Percentiles rank a stretch among this genome's conserved stretches.
phyloP scores from a whole-genome alignment of 805 yeast genomes.

The Wickerhamomyces subpelliculosus region DNA sequence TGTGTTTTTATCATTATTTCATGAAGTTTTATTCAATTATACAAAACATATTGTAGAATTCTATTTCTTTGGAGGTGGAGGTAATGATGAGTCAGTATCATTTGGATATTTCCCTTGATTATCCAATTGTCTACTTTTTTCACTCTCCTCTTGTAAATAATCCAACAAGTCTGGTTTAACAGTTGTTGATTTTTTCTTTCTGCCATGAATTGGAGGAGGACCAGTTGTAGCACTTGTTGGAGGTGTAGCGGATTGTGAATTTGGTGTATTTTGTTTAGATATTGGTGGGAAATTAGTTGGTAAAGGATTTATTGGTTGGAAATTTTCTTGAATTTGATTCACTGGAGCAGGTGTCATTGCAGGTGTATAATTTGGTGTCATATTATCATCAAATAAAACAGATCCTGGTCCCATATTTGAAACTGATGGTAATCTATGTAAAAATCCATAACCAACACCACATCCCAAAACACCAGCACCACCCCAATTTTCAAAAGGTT shows the following conservation, averaged over 20 bases:
- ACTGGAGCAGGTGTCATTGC: slow-evolving; percentile 1
- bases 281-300: slow-evolving; percentile 2
- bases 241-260: too few relatives aligned
- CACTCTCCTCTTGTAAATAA: slow-evolving; percentile 36
- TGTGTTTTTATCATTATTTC: too few relatives aligned
- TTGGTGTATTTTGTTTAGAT: too few relatives aligned
- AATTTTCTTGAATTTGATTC: too few relatives aligned
- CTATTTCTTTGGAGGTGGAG: slow-evolving; percentile 30
- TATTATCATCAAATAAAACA: slow-evolving; percentile 30
- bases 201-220: slow-evolving; percentile 20
- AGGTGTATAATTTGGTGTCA: slow-evolving; percentile 6
- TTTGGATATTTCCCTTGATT: slow-evolving; percentile 19
- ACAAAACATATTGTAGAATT: too few relatives aligned
- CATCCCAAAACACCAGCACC: slow-evolving; percentile 84
- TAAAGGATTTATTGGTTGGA: slow-evolving; percentile 2
- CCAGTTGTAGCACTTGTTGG: slow-evolving; percentile 5
- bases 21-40: not conserved
- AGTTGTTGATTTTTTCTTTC: slow-evolving; percentile 17
- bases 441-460: slow-evolving; percentile 88
- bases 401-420: slow-evolving; percentile 31
- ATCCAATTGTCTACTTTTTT: slow-evolving; percentile 33
- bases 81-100: slow-evolving; percentile 15
- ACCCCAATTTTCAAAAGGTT: slow-evolving; percentile 70
- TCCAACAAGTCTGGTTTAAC: slow-evolving; percentile 25
- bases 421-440: slow-evolving; percentile 79